Evolutionary conservation across 2,329 filamentous ascomycete genomes (phyloP).

Genomic region (Neonectria faginata): DNA sequence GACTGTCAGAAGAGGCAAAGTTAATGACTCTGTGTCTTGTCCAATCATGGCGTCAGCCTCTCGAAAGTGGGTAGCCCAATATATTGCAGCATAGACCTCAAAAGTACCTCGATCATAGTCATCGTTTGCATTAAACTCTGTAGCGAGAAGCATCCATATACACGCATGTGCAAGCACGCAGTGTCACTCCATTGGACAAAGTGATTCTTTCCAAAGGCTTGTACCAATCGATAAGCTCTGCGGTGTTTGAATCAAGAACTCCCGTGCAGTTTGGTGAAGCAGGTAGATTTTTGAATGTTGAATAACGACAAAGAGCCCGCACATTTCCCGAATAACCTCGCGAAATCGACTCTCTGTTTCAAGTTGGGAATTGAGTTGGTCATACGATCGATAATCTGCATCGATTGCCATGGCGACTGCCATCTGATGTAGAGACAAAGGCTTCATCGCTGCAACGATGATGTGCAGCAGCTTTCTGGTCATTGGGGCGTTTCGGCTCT

Average conservation of each 20-base stretch:
- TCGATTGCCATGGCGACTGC: conserved; percentile 31
- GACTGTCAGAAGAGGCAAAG: not conserved
- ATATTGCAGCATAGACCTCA: not conserved
- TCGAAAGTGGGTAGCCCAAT: not conserved
- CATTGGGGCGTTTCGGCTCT: conserved; percentile 19
- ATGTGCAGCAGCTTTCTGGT: conserved; percentile 40
- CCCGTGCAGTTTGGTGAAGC: conserved; percentile 15
- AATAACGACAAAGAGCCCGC: conserved; percentile 35
- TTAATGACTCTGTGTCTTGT: not conserved
- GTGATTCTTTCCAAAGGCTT: not conserved
- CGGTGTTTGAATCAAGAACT: conserved; percentile 5
- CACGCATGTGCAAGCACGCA: not conserved
- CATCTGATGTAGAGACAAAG: conserved; percentile 42
- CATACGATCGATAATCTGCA: conserved; percentile 13
- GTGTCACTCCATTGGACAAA: not conserved
- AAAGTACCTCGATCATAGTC: accelerated
- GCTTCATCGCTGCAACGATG: conserved; percentile 39
- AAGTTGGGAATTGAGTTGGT: conserved; percentile 25
- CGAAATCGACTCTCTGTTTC: conserved; percentile 24
- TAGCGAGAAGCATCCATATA: not conserved
- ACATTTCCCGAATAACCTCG: conserved; percentile 38
- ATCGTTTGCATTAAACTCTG: accelerated
- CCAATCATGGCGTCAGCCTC: not conserved
- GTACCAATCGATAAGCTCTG: too few species aligned
- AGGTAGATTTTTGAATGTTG: conserved; percentile 12